phyloP scores from a whole-genome alignment of 148 eudicot genomes.

The Vaccinium darrowii region DNA sequence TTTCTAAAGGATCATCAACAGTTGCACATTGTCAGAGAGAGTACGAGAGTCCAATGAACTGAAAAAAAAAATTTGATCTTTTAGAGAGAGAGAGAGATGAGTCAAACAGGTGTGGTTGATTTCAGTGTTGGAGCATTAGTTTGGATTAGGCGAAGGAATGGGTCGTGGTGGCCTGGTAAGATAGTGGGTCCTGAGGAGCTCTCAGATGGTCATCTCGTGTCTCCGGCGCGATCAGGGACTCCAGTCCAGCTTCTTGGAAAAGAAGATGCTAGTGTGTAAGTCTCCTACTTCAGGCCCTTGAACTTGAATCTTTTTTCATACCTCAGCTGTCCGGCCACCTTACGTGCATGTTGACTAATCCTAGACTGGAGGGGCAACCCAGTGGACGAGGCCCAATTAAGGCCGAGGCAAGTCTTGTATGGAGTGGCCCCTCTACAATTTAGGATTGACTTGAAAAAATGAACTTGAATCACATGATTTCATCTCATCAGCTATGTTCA shows the following conservation, averaged over 20 bases:
- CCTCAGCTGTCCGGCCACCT: no score
- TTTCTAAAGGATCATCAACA: neutral
- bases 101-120: constrained; percentile 39
- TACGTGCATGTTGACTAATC: no score
- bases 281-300: constrained; percentile 1
- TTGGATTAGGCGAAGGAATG: constrained; percentile 86
- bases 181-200: constrained; percentile 77
- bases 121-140: constrained; percentile 71
- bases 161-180: constrained; percentile 96
- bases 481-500: neutral
- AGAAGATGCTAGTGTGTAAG: constrained; percentile 97
- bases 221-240: constrained; percentile 80
- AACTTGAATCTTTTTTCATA: neutral
- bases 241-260: constrained; percentile 95
- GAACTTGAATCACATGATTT: neutral
- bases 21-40: neutral
- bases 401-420: no score
- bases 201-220: constrained; percentile 69
- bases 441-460: no score
- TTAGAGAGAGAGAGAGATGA: neutral
- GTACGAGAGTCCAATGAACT: neutral
- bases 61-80: neutral
- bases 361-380: no score
- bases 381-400: no score
- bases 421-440: no score